A percentile compares a stretch with the other conserved stretches of the same genome.
phyloP scores from a whole-genome alignment of 202 grass and related monocot species.

The Zoysia matrella region DNA sequence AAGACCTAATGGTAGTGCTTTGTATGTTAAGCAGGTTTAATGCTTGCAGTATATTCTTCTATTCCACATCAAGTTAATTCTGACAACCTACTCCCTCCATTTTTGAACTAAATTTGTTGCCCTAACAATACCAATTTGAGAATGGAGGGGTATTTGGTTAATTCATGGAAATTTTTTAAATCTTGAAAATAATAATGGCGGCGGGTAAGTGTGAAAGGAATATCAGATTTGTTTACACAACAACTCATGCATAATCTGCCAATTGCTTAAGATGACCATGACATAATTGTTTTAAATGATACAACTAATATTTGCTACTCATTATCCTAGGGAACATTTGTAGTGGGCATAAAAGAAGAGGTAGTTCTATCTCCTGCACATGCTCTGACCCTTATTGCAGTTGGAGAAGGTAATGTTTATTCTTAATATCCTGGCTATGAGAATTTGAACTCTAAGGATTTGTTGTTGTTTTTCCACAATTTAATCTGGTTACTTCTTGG shows the following conservation, averaged over 20 bases:
- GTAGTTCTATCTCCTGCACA: constrained; percentile 86
- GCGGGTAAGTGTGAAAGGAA: background rate
- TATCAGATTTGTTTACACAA: background rate
- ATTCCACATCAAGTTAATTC: background rate
- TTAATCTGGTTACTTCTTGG: constrained; percentile 6
- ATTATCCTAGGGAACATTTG: constrained; percentile 76
- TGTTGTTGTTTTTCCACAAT: background rate
- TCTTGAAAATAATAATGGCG: constrained; percentile 16
- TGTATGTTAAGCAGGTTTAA: background rate
- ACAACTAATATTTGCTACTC: background rate
- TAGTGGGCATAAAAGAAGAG: constrained; percentile 90
- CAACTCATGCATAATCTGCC: background rate
- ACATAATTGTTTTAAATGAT: constrained; percentile 6
- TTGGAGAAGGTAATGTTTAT: constrained; percentile 69
- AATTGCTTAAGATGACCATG: constrained; percentile 11
- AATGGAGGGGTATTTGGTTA: background rate
- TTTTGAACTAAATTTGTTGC: no score
- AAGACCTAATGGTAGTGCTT: background rate
- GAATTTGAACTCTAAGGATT: constrained; percentile 12
- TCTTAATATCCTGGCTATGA: constrained; percentile 11
- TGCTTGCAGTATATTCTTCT: background rate
- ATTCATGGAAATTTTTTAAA: background rate
- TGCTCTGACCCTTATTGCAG: constrained; percentile 84
- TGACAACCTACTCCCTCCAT: background rate
- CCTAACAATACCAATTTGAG: no score